Percentiles rank a stretch among this genome's conserved stretches.
phyloP scores from a whole-genome alignment of 2,329 filamentous ascomycete genomes.

The Claviceps citrina region DNA sequence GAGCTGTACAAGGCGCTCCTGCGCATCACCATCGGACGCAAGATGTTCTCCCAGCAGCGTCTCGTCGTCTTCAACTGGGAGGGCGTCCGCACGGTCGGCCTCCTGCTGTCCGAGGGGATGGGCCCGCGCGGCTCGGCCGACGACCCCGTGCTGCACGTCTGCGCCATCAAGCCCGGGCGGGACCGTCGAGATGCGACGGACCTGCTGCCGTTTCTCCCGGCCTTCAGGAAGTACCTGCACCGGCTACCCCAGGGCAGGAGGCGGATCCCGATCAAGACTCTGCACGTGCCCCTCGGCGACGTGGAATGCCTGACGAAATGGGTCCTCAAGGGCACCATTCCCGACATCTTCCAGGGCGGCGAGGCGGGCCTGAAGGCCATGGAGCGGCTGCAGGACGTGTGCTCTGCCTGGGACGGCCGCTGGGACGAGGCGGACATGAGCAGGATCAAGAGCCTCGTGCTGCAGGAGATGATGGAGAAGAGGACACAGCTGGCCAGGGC shows the following conservation, averaged over 20 bases:
- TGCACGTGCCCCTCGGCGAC: slow-evolving; percentile 58
- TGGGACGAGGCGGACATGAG: slow-evolving; percentile 79
- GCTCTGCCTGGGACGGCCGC: slow-evolving; percentile 56
- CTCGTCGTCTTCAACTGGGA: slow-evolving; percentile 76
- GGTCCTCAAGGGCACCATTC: slow-evolving; percentile 40
- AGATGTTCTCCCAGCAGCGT: slow-evolving; percentile 60
- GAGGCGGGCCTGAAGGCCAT: slow-evolving; percentile 40
- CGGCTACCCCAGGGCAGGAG: slow-evolving; percentile 49
- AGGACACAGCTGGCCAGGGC: slow-evolving; percentile 46
- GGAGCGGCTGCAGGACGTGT: slow-evolving; percentile 52
- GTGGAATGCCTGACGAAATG: slow-evolving; percentile 74
- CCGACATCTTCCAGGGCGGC: slow-evolving; percentile 40
- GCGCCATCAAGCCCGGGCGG: slow-evolving; percentile 58
- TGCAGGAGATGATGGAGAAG: slow-evolving; percentile 66
- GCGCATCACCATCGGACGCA: slow-evolving; percentile 65
- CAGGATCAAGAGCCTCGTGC: slow-evolving; percentile 65
- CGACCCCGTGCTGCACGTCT: slow-evolving; percentile 56
- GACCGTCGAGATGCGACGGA: slow-evolving; percentile 66
- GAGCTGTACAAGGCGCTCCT: slow-evolving; percentile 67
- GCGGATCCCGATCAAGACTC: slow-evolving; percentile 52
- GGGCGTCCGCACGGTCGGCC: slow-evolving; percentile 65
- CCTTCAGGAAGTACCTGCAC: slow-evolving; percentile 52
- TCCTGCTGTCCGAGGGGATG: slow-evolving; percentile 63
- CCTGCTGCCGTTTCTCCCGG: slow-evolving; percentile 64
- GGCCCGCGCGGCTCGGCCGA: slow-evolving; percentile 40